Percentiles rank a stretch among this genome's conserved stretches.
Evolutionary conservation across 495 filamentous ascomycete species (phyloP).

Genomic region (Aspergillus nidulans): DNA sequence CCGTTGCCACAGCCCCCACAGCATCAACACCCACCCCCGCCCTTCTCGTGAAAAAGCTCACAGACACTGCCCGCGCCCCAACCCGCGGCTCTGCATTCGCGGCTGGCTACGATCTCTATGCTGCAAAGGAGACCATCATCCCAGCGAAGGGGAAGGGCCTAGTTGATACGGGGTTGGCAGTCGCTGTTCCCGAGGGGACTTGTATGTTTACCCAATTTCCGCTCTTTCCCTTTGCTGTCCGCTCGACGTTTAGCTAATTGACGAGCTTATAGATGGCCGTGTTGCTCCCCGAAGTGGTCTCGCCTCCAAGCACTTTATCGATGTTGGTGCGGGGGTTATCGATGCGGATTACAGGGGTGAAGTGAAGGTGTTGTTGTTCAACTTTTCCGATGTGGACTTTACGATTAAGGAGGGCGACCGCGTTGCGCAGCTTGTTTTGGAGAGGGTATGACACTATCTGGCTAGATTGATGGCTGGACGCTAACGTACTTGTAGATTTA

Average conservation of each 20-base stretch:
- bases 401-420: constrained; percentile 79
- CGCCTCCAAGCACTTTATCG: constrained; percentile 89
- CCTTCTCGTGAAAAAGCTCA: constrained; percentile 82
- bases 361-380: constrained; percentile 91
- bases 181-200: constrained; percentile 81
- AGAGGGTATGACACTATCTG: constrained; percentile 51
- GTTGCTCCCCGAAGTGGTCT: constrained; percentile 90
- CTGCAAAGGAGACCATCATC: constrained; percentile 65
- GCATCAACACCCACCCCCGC: constrained; percentile 41
- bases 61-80: constrained; percentile 64
- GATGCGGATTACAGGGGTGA: constrained; percentile 95
- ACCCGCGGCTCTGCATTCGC: constrained; percentile 86
- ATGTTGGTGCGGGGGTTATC: constrained; percentile 91
- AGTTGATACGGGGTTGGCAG: constrained; percentile 84
- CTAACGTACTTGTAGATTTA: constrained; percentile 55
- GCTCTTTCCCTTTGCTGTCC: not conserved
- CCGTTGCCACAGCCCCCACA: not conserved
- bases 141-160: constrained; percentile 77
- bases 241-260: not conserved
- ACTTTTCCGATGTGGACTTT: constrained; percentile 81
- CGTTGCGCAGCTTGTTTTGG: constrained; percentile 87
- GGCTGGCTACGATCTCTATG: constrained; percentile 90
- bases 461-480: not conserved
- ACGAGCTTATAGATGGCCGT: constrained; percentile 63
- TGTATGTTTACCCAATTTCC: constrained; percentile 55